Conservation (phyloP, 2,329 filamentous ascomycete species). For the Colletotrichum sp. region DNA sequence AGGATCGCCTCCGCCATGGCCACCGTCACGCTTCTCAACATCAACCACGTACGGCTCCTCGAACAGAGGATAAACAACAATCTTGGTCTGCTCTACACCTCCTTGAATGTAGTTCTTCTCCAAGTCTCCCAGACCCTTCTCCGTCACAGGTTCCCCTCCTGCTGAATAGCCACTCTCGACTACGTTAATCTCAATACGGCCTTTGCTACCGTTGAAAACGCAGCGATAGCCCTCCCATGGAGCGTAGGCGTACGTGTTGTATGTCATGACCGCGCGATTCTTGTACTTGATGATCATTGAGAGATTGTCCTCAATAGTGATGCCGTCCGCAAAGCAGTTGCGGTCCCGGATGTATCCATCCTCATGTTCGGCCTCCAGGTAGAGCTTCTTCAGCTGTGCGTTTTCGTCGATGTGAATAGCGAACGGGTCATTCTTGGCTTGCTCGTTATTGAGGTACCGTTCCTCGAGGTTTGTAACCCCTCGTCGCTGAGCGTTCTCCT, state of each 20-base stretch:
- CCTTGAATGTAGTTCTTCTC: conserved; percentile 36
- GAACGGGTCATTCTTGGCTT: conserved; percentile 49
- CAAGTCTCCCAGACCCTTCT: conserved; percentile 13
- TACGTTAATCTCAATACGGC: conserved; percentile 51
- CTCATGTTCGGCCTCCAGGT: conserved; percentile 53
- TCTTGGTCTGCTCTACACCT: conserved; percentile 37
- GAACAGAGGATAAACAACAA: conserved; percentile 47
- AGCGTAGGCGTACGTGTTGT: conserved; percentile 49
- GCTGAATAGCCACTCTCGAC: conserved; percentile 51
- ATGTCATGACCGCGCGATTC: conserved; percentile 47
- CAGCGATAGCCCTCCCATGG: conserved; percentile 50
- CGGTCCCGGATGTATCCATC: conserved; percentile 54
- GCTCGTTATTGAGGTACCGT: conserved; percentile 43
- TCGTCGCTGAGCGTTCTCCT: conserved; percentile 63
- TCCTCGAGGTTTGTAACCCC: conserved; percentile 45
- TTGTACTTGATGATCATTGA: conserved; percentile 49
- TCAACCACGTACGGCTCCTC: conserved; percentile 46
- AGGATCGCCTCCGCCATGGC: conserved; percentile 52
- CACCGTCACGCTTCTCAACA: conserved; percentile 42
- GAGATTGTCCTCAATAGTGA: conserved; percentile 55
- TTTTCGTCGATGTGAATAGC: conserved; percentile 47
- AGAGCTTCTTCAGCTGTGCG: conserved; percentile 46
- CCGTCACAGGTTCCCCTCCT: conserved; percentile 43
- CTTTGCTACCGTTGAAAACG: conserved; percentile 48
- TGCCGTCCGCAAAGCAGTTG: conserved; percentile 53